Percentiles rank a stretch among this genome's conserved stretches.
Evolutionary conservation across 129 eudicot species (phyloP).

Genomic region (Silybum marianum): DNA sequence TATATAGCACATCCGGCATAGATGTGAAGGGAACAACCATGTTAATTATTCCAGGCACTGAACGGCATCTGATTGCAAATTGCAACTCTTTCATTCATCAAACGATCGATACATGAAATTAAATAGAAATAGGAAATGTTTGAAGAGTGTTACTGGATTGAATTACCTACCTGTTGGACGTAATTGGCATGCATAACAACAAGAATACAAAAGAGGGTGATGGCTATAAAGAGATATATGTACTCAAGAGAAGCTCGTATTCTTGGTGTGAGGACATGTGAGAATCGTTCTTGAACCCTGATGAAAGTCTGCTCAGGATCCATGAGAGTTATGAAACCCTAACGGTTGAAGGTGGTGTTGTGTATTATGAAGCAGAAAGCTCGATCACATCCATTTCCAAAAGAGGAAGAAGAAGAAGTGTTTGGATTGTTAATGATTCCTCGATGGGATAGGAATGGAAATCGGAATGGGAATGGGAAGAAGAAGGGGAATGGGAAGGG

Average conservation of each 20-base stretch:
- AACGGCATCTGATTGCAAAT: not conserved
- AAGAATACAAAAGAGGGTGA: slow-evolving; percentile 80
- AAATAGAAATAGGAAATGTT: not conserved
- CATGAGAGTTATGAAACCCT: slow-evolving; percentile 45
- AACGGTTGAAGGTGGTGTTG: not conserved
- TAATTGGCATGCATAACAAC: slow-evolving; percentile 99
- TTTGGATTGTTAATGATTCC: not conserved
- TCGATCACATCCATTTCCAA: not conserved
- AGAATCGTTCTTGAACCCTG: slow-evolving; percentile 88
- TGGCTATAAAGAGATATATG: slow-evolving; percentile 70
- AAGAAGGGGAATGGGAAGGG: too few relatives aligned
- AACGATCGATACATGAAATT: not conserved
- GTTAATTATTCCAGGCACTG: not conserved
- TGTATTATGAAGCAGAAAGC: not conserved
- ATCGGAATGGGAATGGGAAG: too few relatives aligned
- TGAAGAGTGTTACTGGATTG: not conserved
- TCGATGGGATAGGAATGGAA: not conserved
- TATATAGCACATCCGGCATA: not conserved
- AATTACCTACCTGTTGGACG: slow-evolving; percentile 92
- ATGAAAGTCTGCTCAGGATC: slow-evolving; percentile 99
- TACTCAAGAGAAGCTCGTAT: slow-evolving; percentile 80
- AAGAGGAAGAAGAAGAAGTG: not conserved
- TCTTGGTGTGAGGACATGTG: slow-evolving; percentile 76
- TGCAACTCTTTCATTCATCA: not conserved
- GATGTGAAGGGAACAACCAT: not conserved